Evolutionary conservation across 768 basidiomycete genomes (phyloP), one percentile per base, ranked within the genome.

Genomic region (Ephemerocybe angulata): DNA sequence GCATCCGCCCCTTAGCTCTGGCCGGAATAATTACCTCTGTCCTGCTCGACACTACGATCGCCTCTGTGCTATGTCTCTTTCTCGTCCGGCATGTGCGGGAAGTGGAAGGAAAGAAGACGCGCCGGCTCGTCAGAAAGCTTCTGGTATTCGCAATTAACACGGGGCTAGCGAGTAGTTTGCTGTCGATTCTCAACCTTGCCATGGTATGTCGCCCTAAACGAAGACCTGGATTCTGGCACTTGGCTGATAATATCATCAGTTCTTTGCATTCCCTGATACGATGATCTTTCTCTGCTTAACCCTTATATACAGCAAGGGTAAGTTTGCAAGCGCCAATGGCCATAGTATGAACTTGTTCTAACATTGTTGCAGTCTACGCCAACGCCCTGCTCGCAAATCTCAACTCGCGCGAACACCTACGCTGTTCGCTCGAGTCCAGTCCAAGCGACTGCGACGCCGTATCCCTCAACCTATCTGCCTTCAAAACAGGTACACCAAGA

Each of bases 341-440:
- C 33, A 8, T 17, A 35, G 33, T 17, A 8, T 8, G 17, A 35
- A 8, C 33, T 35, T 35, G 33, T 35, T 35, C 17, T 8, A 17
- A 17, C 33, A 8, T 17, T 35, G 33, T 17, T 21, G n/a, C 37
- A 62, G 61, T 62, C 0, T 62, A 62, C 37, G 59, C 61, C 22
- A 62, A 62, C 28, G 60, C 59, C n/a, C 37, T 62, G 6, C 61
- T 62, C n/a, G 61, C 57, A 12, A 62, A 62, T 40, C 40, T 62
- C 3, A 62, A 62, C 53, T 57, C 59, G 13, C 50, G 61, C 17
- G 52, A 63, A 29, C 53, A 31, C 19, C 53, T 57, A 17, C 55
- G 55, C 13, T 30, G 44, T 12, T 37, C 28, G 8, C 27, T 44
- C 30, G 27, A 30, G 5, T n/a, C n/a, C n/a, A 19, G 33, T 37